Base-by-base conservation (phyloP, 2,329 filamentous ascomycete genomes). In the Davidsoniella australis region DNA sequence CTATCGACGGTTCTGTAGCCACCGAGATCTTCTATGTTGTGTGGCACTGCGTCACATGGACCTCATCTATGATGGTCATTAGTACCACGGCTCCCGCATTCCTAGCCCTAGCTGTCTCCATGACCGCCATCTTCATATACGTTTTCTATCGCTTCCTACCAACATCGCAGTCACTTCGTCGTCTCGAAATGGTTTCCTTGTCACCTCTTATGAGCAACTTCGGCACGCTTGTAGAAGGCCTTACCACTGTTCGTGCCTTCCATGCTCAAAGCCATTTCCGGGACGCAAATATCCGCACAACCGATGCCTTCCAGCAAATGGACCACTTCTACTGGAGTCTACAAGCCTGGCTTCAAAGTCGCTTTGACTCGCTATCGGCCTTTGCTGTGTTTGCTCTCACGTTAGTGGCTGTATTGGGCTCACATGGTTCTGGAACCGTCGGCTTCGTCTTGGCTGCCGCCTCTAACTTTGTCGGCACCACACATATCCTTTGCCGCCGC, bases 281-380 rank as follows among this genome's bases (percentile, higher is more conserved):
- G 59, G 74, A 79, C 54, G 75, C 80, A 46, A 85, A 93, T 47
- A 80, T 95, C 33, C 68, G 72, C 2, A 86, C 87, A 0, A 86
- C 87, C 0, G 87, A 94, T 59, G 78, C 79, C 16, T 94, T 94
- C 60, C 88, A 94, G 61, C 86, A 86, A 60, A 91, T 94, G 73
- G 88, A 95, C 58, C 88, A 95, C 61, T 94, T 94, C 65, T 94
- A 93, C 65, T 94, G 87, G 82, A 84, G 80, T 52, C 70, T 93
- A 41, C 85, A 93, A 56, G 77, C 78, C 6, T 94, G 87, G 87
- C 70, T 94, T 2, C 79, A 80, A 60, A 86, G 82, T 58, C 78
- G 87, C 10, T 89, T 91, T 50, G 80, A 85, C 56, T 63, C 69
- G 7, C 64, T 88, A 5, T 85, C 85, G 0, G 82, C 82, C 0